These are phyloP conservation scores for Flammula alnicola DNA, from an alignment of 1,284 basidiomycete species.

Conservation along the genomic window DNA sequence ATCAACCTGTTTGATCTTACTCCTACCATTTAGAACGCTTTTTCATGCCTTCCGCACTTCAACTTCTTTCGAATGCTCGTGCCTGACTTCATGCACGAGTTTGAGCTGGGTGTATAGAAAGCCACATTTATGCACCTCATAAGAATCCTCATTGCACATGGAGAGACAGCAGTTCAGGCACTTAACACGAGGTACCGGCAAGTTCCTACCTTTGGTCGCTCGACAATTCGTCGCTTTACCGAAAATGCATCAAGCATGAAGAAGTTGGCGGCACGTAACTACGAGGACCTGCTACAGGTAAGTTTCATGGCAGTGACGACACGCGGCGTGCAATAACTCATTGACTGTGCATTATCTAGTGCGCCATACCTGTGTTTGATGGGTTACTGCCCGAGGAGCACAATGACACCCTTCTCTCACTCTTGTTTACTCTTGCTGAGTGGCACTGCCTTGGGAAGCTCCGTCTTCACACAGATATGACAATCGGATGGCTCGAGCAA, in stretches of 20 bases:
- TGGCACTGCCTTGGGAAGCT: slow-evolving; percentile 40
- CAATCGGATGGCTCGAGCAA: slow-evolving; percentile 24
- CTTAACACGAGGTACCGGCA: slow-evolving; percentile 30
- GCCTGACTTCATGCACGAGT: slow-evolving; percentile 34
- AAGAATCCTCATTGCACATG: slow-evolving; percentile 29
- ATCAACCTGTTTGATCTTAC: no score
- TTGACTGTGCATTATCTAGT: slow-evolving; percentile 28
- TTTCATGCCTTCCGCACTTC: no score
- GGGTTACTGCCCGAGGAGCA: slow-evolving; percentile 9
- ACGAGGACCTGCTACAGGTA: slow-evolving; percentile 39
- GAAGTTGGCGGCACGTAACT: slow-evolving; percentile 36
- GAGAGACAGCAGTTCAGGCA: slow-evolving; percentile 18
- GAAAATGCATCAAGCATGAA: slow-evolving; percentile 37
- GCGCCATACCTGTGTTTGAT: slow-evolving; percentile 37
- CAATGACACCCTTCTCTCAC: slow-evolving; percentile 16
- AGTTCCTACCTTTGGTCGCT: slow-evolving; percentile 29
- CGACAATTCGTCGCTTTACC: slow-evolving; percentile 32
- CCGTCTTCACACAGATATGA: slow-evolving; percentile 29
- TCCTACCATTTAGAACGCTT: no score
- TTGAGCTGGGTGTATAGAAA: slow-evolving; percentile 36
- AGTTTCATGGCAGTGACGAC: neutral
- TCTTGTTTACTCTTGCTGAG: slow-evolving; percentile 27
- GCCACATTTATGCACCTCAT: slow-evolving; percentile 34
- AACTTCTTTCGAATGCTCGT: no score
- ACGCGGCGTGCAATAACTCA: neutral